Conservation (phyloP, 83 land plant species). For the Diphasiastrum complanatum region DNA sequence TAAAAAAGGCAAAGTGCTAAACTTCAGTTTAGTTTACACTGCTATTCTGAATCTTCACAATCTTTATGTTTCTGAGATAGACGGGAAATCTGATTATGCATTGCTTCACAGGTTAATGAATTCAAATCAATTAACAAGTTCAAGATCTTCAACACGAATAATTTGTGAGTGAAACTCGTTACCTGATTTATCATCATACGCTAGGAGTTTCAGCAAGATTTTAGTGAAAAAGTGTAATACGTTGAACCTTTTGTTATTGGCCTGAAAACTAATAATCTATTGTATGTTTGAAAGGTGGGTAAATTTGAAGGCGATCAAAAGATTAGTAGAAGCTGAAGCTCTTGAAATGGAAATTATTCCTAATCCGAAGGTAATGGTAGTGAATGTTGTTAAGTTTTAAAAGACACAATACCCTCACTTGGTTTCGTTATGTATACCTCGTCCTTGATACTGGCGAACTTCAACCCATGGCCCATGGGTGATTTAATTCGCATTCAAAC, state of each 20-base stretch:
- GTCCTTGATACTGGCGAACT: background rate
- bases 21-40: background rate
- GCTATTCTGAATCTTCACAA: background rate
- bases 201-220: background rate
- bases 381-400: background rate
- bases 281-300: slow-evolving; percentile 79
- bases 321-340: slow-evolving; percentile 86
- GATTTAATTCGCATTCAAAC: background rate
- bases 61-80: too few relatives aligned
- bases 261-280: background rate
- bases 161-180: slow-evolving; percentile 62
- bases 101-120: slow-evolving; percentile 62
- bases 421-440: background rate
- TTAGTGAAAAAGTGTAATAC: slow-evolving; percentile 1
- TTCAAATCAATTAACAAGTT: slow-evolving; percentile 98
- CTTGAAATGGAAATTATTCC: slow-evolving; percentile 98
- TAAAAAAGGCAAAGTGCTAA: background rate
- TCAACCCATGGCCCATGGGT: too few relatives aligned
- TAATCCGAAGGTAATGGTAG: slow-evolving; percentile 75
- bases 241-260: background rate
- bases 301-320: slow-evolving; percentile 83
- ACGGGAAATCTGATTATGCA: background rate
- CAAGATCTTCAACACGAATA: slow-evolving; percentile 98
- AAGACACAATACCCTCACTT: too few relatives aligned
- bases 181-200: too few relatives aligned